phyloP scores from a whole-genome alignment of 345 rosid species.

The Cardamine chenopodiifolia region DNA sequence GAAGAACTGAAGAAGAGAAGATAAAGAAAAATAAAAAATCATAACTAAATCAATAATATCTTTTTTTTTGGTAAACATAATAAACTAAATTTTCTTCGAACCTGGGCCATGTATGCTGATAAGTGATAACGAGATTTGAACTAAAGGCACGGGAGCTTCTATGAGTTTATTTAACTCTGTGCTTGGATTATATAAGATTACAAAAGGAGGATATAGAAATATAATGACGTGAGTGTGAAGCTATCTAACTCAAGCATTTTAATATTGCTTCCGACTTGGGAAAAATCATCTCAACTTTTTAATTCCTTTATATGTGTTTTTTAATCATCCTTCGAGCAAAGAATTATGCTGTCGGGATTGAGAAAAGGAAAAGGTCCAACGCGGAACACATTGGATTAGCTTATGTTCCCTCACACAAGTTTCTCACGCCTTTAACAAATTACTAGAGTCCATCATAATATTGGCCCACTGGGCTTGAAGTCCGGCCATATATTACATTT shows the following conservation, averaged over 20 bases:
- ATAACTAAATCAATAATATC: no score
- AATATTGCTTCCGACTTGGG: background rate
- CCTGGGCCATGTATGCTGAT: background rate
- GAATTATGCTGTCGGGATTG: background rate
- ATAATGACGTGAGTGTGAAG: background rate
- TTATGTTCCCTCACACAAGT: no score
- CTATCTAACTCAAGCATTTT: background rate
- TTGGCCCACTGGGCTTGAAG: no score
- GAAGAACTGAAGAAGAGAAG: background rate
- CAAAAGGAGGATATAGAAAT: background rate
- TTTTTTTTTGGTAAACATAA: no score
- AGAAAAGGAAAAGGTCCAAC: no score
- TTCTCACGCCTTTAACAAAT: no score
- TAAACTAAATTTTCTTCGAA: background rate
- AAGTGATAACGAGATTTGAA: background rate
- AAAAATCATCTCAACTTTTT: background rate
- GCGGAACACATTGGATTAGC: no score
- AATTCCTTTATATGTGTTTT: no score
- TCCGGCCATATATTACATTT: no score
- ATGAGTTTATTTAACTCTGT: background rate
- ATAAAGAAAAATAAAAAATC: no score
- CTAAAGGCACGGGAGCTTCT: background rate
- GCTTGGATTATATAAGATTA: background rate
- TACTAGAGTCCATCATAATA: no score
- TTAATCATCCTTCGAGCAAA: background rate